These are phyloP conservation scores for Nepenthes gracilis DNA, from an alignment of 148 eudicot species.

Conservation along the genomic window DNA sequence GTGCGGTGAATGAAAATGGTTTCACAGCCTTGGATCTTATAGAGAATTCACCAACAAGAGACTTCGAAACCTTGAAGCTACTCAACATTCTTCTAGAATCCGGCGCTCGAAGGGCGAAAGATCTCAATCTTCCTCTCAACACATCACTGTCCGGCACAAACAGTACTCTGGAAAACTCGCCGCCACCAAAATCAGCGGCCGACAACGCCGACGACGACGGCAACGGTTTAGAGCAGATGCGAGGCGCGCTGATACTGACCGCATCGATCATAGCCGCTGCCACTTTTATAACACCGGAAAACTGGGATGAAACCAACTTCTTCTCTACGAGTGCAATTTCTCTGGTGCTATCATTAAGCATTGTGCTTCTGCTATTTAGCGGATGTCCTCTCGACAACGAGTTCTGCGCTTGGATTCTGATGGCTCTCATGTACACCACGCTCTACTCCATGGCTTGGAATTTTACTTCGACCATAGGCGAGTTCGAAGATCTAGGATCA, in stretches of 20 bases:
- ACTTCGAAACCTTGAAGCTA: slow-evolving; percentile 21
- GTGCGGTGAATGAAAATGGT: slow-evolving; percentile 19
- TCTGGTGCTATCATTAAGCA: slow-evolving; percentile 11
- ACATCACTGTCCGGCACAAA: neutral
- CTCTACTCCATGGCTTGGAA: slow-evolving; percentile 11
- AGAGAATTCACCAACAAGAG: slow-evolving; percentile 27
- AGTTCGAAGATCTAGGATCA: no score
- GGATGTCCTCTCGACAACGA: slow-evolving; percentile 22
- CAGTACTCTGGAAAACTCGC: neutral
- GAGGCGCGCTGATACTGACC: slow-evolving; percentile 12
- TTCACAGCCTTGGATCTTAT: slow-evolving; percentile 21
- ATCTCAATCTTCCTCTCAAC: neutral
- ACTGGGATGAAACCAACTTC: slow-evolving; percentile 1
- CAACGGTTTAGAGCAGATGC: neutral
- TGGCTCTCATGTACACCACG: slow-evolving; percentile 12
- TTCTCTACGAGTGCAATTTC: slow-evolving; percentile 6
- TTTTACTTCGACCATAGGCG: neutral
- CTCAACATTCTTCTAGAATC: slow-evolving; percentile 16
- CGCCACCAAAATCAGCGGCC: neutral
- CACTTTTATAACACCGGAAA: slow-evolving; percentile 10
- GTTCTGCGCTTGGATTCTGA: slow-evolving; percentile 16
- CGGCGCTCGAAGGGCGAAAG: slow-evolving; percentile 2
- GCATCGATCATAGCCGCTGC: slow-evolving; percentile 14
- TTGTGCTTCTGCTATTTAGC: slow-evolving; percentile 10
- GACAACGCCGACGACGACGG: neutral